Evolutionary conservation across 768 basidiomycete genomes (phyloP), one percentile per base, ranked within the genome.

Genomic region (Megacollybia marginata): DNA sequence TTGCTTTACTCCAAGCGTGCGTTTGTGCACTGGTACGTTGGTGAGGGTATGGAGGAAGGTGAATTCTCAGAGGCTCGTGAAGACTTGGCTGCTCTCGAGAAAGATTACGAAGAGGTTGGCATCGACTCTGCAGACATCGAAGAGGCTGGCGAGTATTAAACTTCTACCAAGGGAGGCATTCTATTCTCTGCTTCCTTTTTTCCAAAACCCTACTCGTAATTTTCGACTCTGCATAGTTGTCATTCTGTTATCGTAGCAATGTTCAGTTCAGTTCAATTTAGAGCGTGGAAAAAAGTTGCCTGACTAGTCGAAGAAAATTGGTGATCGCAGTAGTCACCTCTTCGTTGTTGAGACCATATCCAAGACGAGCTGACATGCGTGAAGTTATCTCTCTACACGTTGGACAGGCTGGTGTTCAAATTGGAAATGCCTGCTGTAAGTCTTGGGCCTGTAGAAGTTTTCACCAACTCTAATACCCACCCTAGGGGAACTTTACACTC

Each of bases 21-120:
- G 2, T 91, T 91, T 55, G 85, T 88, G 20, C 86, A 89, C 66
- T 88, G 92, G 92, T 95, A 94, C 62, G 94, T 96, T 54, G 94
- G 94, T 64, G 94, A 98, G 72, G 95, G 95, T 75, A 97, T 98
- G 95, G 95, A 97, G 66, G 95, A 98, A 76, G 95, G 95, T 69
- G 95, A 98, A 72, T 97, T 97, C 72, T 93, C 92, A 44, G 94
- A 96, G 71, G 95, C 95, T 43, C 88, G 94, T 58, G 95, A 98
- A 67, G 95, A 98, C 71, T 83, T 98, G 54, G 95, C 95, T 40
- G 95, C 95, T 7, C 81, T 98, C 52, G 94, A 97, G 72, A 94
- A 90, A 66, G 92, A 92, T 65, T 92, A 92, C 61, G 89, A 92
- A 65, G 90, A 95, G 68, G 91, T 88, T 55, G 85, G 85, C 51